These are phyloP conservation scores for Colletotrichum spinosum DNA, from an alignment of 2,329 filamentous ascomycete genomes.

Conservation along the genomic window DNA sequence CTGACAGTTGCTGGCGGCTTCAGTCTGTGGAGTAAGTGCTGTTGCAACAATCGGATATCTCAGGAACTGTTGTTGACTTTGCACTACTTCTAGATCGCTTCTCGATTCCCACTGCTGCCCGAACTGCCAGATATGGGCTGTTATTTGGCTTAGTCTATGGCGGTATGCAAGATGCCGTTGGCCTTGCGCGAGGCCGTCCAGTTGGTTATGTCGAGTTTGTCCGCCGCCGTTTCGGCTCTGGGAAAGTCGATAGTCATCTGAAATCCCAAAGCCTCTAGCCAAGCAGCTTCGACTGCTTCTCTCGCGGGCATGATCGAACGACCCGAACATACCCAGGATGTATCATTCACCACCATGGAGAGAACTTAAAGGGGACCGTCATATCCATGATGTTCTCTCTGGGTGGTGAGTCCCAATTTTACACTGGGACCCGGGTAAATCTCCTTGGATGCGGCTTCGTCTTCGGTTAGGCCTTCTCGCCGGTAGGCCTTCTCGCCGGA, in stretches of 20 bases:
- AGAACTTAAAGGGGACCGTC: too few species aligned
- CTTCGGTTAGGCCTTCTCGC: too few species aligned
- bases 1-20: conserved; percentile 87
- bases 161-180: conserved; percentile 80
- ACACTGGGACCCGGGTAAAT: too few species aligned
- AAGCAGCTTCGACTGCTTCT: too few species aligned
- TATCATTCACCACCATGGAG: too few species aligned
- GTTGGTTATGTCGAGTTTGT: conserved; percentile 81
- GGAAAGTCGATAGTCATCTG: neutral
- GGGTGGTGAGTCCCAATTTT: too few species aligned
- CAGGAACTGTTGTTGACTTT: neutral
- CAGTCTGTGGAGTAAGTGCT: conserved; percentile 81
- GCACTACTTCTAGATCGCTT: conserved; percentile 73
- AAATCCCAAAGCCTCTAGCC: neutral
- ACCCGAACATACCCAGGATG: too few species aligned
- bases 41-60: neutral
- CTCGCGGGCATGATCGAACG: too few species aligned
- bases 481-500: too few species aligned
- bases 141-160: conserved; percentile 85
- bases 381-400: too few species aligned
- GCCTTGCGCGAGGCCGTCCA: conserved; percentile 75
- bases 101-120: conserved; percentile 78
- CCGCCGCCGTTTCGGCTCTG: conserved; percentile 52
- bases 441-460: too few species aligned
- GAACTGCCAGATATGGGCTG: conserved; percentile 84